A percentile compares a stretch with the other conserved stretches of the same genome.
Conservation (phyloP, 192 early-diverging fungal genomes). For the Backusella westeae region DNA sequence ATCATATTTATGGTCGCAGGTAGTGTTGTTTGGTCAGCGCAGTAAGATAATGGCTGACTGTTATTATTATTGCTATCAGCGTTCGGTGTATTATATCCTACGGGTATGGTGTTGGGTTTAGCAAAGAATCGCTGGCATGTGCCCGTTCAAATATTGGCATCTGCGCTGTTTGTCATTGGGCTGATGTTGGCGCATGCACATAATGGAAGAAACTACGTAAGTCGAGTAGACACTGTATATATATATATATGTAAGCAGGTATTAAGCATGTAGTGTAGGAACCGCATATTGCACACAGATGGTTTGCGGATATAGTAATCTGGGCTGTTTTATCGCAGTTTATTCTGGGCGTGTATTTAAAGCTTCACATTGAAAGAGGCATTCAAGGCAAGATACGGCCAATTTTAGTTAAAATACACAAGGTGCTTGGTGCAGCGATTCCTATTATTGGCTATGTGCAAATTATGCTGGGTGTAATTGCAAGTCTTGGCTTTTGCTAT, state of each 20-base stretch:
- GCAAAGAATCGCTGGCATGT: slow-evolving; percentile 59
- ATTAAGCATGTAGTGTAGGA: slow-evolving; percentile 13
- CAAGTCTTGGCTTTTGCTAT: slow-evolving; percentile 61
- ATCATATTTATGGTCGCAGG: slow-evolving; percentile 27
- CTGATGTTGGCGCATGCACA: slow-evolving; percentile 63
- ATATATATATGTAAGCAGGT: neutral
- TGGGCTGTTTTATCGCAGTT: slow-evolving; percentile 53
- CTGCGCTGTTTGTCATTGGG: slow-evolving; percentile 44
- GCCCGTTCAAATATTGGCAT: slow-evolving; percentile 53
- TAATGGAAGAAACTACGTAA: slow-evolving; percentile 57
- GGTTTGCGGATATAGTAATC: slow-evolving; percentile 60
- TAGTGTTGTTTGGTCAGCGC: neutral
- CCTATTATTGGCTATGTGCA: slow-evolving; percentile 62
- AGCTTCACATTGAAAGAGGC: slow-evolving; percentile 54
- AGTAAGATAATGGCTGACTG: too few relatives aligned
- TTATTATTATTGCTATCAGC: neutral
- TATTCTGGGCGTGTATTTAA: slow-evolving; percentile 55
- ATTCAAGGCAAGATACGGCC: slow-evolving; percentile 52
- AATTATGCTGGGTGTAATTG: slow-evolving; percentile 64
- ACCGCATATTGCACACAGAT: slow-evolving; percentile 59
- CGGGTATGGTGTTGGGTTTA: slow-evolving; percentile 59
- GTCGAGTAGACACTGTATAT: neutral
- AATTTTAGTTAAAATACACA: slow-evolving; percentile 48
- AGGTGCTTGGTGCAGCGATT: slow-evolving; percentile 46
- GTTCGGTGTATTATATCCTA: slow-evolving; percentile 35